Evolutionary conservation across 163 green algal genomes (phyloP).

Genomic region (Trebouxiophyceae sp.): DNA sequence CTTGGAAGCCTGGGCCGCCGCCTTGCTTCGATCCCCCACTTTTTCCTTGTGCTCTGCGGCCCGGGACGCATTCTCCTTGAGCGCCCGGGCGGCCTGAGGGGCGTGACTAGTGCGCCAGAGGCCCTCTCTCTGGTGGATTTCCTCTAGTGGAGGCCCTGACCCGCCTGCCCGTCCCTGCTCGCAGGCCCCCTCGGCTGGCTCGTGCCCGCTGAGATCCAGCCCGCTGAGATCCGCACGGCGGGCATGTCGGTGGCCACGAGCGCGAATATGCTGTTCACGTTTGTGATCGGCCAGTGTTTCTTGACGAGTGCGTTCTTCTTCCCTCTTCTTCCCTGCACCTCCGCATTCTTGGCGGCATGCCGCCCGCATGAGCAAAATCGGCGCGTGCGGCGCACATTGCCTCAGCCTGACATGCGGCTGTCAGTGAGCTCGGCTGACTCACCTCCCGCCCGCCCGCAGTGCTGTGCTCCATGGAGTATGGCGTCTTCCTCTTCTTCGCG

Average conservation of each 20-base stretch:
- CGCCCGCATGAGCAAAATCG: no score
- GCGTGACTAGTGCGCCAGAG: background rate
- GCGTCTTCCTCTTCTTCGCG: conserved; percentile 5
- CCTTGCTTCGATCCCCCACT: no score
- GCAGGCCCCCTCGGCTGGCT: background rate
- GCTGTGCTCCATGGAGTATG: background rate
- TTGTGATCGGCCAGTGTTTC: conserved; percentile 73
- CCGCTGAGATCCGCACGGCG: conserved; percentile 43
- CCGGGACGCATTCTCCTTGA: no score
- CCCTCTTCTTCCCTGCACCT: no score
- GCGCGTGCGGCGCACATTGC: no score
- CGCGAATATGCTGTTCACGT: conserved; percentile 62
- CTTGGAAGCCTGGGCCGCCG: background rate
- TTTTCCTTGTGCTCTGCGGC: no score
- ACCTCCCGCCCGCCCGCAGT: no score
- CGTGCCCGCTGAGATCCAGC: conserved; percentile 41
- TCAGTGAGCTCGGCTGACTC: no score
- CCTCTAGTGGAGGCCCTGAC: background rate
- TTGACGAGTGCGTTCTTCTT: no score
- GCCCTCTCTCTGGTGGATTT: background rate
- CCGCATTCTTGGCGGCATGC: no score
- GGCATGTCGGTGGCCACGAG: conserved; percentile 37
- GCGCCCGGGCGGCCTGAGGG: background rate
- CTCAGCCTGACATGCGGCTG: no score
- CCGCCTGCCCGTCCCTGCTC: background rate